Conservation (phyloP, 495 filamentous ascomycete genomes). For the Staphylotrichum longicolle region DNA sequence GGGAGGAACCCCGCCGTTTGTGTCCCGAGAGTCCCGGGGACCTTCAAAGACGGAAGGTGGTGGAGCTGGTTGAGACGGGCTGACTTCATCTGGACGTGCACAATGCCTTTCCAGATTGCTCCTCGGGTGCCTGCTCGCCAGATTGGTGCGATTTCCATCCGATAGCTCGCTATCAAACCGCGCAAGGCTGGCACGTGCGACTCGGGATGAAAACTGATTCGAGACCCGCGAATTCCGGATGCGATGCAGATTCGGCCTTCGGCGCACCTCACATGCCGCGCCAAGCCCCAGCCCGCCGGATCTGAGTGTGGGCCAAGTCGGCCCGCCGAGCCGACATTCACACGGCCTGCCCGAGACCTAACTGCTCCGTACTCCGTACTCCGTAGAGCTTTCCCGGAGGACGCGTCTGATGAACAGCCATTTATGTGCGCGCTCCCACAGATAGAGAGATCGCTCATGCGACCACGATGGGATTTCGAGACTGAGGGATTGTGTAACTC, state of each 20-base stretch:
- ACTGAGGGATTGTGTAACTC: too few relatives aligned
- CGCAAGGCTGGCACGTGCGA: constrained; percentile 2
- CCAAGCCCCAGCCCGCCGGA: background rate
- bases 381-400: too few relatives aligned
- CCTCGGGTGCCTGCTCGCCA: background rate
- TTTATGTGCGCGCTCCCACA: too few relatives aligned
- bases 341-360: too few relatives aligned
- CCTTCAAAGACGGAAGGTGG: background rate
- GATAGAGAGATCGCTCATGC: too few relatives aligned
- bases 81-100: too few relatives aligned
- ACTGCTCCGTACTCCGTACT: too few relatives aligned
- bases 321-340: background rate
- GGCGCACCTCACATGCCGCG: background rate
- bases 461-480: background rate
- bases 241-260: constrained; percentile 7
- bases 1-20: background rate
- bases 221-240: background rate
- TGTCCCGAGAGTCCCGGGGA: constrained; percentile 1
- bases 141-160: constrained; percentile 5
- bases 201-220: background rate
- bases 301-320: background rate
- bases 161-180: background rate
- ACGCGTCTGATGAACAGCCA: too few relatives aligned
- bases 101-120: background rate
- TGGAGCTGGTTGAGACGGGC: background rate